Base-by-base conservation (phyloP, 768 basidiomycete species). In the Pholiota microspora region DNA sequence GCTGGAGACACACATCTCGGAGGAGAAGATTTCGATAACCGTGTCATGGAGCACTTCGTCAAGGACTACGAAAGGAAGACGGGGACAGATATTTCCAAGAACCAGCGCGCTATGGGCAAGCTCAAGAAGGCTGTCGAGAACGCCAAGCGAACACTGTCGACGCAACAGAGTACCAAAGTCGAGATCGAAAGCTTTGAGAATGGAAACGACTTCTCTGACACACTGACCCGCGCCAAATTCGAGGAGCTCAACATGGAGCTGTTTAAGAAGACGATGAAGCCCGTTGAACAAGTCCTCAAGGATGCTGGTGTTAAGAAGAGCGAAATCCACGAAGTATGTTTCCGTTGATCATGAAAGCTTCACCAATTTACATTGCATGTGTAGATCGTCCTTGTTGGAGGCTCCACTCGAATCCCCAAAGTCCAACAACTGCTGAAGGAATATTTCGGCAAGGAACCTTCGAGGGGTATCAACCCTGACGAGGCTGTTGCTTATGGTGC, bases 241-340 rank as follows among this genome's bases (percentile, higher is more conserved):
- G 90, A 92, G 74, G 88, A 91, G 70, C 77, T 92, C 62, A 91
- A 89, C 76, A 79, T 85, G 71, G 89, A 90, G 63, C 77, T 92
- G 24, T 91, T 92, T 82, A 76, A 83, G 61, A 86, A 86, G 79
- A 92, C 89, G 12, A 84, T 92, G 85, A 86, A 86, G 73, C 89
- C 88, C 56, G 89, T 92, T 57, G 85, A 89, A 70, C 88, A 87
- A 71, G 89, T 91, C 16, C 76, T 91, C 59, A 88, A 86, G 80
- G 89, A 92, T 68, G 86, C 89, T 44, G 79, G 79, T 58, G 79
- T 92, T 66, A 85, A 83, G 75, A 89, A 88, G 78, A 84, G 86
- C 55, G 82, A 87, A 50, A 79, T 92, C 58, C 81, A 89, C 62
- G 87, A 89, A 71, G 86, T 73, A 18, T 18, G 67, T 40, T 9